A percentile compares a stretch with the other conserved stretches of the same genome.
Conservation (phyloP, 2,329 filamentous ascomycete genomes). For the Laburnicola sp. region DNA sequence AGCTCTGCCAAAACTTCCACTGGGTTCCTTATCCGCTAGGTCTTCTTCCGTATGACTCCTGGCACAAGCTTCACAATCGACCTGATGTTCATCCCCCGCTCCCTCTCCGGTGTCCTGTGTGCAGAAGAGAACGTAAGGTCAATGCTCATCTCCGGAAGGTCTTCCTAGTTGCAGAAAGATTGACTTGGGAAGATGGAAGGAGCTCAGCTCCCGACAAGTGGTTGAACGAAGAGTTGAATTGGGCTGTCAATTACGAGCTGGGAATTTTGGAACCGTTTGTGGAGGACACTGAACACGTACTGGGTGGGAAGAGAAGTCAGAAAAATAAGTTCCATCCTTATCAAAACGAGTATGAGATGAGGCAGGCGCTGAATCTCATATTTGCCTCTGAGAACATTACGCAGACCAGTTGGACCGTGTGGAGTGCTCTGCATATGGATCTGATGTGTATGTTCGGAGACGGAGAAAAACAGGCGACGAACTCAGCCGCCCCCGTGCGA, state of each 20-base stretch:
- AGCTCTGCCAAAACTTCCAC: constrained; percentile 27
- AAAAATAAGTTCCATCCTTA: constrained; percentile 31
- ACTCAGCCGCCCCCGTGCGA: too few species aligned
- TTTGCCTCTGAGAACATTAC: constrained; percentile 21
- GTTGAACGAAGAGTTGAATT: constrained; percentile 29
- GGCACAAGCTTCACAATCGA: constrained; percentile 25
- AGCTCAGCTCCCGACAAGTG: constrained; percentile 22
- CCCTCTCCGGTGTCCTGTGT: constrained; percentile 23
- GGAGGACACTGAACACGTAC: constrained; percentile 21
- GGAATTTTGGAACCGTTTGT: constrained; percentile 29
- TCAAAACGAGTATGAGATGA: constrained; percentile 31
- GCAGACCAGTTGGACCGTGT: constrained; percentile 24
- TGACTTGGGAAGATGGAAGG: constrained; percentile 25
- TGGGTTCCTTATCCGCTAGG: constrained; percentile 30
- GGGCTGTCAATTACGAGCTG: constrained; percentile 33
- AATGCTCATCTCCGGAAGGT: constrained; percentile 30
- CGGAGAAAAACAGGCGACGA: too few species aligned
- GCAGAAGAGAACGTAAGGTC: constrained; percentile 14
- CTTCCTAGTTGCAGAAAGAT: constrained; percentile 33
- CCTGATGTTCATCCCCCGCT: constrained; percentile 3
- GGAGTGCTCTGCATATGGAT: constrained; percentile 22
- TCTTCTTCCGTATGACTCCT: constrained; percentile 29
- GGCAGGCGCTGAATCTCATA: constrained; percentile 25
- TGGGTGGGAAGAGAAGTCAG: constrained; percentile 26
- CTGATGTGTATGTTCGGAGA: constrained; percentile 9